Percentiles rank a stretch among this genome's conserved stretches.
Evolutionary conservation across 257 asterid genomes (phyloP).

Genomic region (Plantago elongata): DNA sequence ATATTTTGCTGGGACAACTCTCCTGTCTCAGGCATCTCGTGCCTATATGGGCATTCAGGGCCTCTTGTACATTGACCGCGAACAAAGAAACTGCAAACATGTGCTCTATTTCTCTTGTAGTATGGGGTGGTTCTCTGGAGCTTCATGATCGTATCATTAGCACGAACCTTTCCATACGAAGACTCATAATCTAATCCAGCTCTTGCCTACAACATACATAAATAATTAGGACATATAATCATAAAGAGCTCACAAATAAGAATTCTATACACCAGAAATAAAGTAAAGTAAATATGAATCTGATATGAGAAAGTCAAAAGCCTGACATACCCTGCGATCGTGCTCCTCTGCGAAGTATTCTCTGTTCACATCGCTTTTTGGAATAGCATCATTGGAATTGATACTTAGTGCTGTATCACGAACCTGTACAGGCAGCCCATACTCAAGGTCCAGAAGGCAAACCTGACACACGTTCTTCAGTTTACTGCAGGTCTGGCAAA

Average conservation of each 20-base stretch:
- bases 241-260: neutral
- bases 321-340: conserved; percentile 65
- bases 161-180: conserved; percentile 82
- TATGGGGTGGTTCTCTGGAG: conserved; percentile 96
- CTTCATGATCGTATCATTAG: conserved; percentile 86
- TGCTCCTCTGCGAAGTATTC: conserved; percentile 98
- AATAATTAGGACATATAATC: conserved; percentile 2
- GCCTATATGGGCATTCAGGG: conserved; percentile 94
- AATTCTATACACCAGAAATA: neutral
- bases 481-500: conserved; percentile 98
- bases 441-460: conserved; percentile 94
- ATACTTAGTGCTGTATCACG: conserved; percentile 90
- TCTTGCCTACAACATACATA: conserved; percentile 68
- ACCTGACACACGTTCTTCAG: conserved; percentile 98
- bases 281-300: neutral
- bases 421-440: conserved; percentile 97
- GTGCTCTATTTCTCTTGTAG: conserved; percentile 93
- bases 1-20: conserved; percentile 95
- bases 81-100: conserved; percentile 90
- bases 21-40: conserved; percentile 99
- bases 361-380: conserved; percentile 95
- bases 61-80: conserved; percentile 99
- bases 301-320: neutral
- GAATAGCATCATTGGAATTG: conserved; percentile 85
- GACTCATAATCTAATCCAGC: conserved; percentile 98